These are phyloP conservation scores for Wakefieldia striispora DNA, from an alignment of 768 basidiomycete genomes.

Conservation along the genomic window DNA sequence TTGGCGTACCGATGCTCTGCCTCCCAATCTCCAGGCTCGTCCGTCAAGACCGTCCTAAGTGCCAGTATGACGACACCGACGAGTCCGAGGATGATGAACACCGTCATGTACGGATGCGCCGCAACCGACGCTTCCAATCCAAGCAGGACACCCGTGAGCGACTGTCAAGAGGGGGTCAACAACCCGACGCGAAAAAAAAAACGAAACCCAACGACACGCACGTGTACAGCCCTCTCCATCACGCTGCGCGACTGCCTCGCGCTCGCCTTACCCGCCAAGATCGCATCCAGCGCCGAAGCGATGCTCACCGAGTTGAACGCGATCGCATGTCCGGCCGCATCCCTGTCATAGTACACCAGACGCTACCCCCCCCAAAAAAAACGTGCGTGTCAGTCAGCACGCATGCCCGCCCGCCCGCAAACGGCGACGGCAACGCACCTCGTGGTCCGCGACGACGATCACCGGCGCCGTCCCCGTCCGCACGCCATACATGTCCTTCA, in stretches of 20 bases:
- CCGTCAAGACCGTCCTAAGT: conserved; percentile 13
- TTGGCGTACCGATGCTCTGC: conserved; percentile 19
- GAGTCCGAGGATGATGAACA: conserved; percentile 6
- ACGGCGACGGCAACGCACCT: conserved; percentile 46
- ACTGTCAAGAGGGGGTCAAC: conserved; percentile 10
- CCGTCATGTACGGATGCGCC: conserved; percentile 22
- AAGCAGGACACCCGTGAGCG: conserved; percentile 13
- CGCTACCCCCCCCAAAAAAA: too few relatives aligned
- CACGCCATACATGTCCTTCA: conserved; percentile 89
- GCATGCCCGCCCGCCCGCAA: too few relatives aligned
- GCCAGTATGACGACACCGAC: conserved; percentile 7
- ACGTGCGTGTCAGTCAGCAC: too few relatives aligned
- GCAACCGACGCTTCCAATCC: conserved; percentile 7
- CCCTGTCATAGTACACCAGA: conserved; percentile 74
- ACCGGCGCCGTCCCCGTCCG: conserved; percentile 27
- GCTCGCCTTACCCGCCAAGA: conserved; percentile 45
- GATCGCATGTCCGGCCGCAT: conserved; percentile 53
- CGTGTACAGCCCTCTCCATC: conserved; percentile 64
- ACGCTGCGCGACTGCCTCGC: conserved; percentile 69
- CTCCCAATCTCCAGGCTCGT: conserved; percentile 14
- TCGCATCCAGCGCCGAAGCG: conserved; percentile 69
- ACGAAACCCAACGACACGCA: conserved; percentile 34
- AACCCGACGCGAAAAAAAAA: not conserved
- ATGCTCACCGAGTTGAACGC: conserved; percentile 55
- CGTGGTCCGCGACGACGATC: conserved; percentile 80